Base-by-base conservation (phyloP, 2,329 filamentous ascomycete genomes). In the Fusarium udum region DNA sequence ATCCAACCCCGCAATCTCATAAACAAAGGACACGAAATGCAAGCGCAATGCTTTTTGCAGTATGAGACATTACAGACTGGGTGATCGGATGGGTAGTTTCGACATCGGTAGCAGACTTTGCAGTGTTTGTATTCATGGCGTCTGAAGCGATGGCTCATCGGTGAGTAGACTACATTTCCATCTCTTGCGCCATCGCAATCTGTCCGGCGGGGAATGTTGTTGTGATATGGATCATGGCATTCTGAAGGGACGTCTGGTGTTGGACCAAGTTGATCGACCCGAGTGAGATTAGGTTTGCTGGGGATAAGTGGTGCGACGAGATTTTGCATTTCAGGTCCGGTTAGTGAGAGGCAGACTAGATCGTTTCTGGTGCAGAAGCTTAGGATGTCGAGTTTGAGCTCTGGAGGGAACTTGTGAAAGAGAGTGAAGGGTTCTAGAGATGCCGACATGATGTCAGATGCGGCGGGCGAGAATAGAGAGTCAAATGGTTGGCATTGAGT, bases 11-110 rank as follows among this genome's bases (percentile, higher is more conserved):
- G 59, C n/a, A 69, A 37, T 20, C 59, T 43, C 2, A 34, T 39
- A 4, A 59, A 69, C 7, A 69, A 42, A 40, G 67, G 67, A 34
- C 67, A 69, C 2, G 67, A 69, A 45, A 65, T 45, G n/a, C 67
- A 69, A 0, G 39, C 11, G 37, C 67, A 69, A 18, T 69, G 67
- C 7, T 64, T 64, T 11, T 69, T 69, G 36, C 67, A 69, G 9
- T 36, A 40, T 3, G 65, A 16, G 4, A 59, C 36, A 1, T 49
- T n/a, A 13, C 67, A 69, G 3, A 4, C 10, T 4, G 65, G 67
- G 24, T 69, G 67, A 3, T 59, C 15, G 1, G 24, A 1, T 6
- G 65, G 26, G 13, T 69, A 69, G 0, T 0, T 4, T 11, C 2
- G 10, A 2, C 67, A 69, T 2, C 4, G 6, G n/a, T 31, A 42